Conservation (phyloP, 352 stramenopile genomes). For the Globisporangium barbulae region DNA sequence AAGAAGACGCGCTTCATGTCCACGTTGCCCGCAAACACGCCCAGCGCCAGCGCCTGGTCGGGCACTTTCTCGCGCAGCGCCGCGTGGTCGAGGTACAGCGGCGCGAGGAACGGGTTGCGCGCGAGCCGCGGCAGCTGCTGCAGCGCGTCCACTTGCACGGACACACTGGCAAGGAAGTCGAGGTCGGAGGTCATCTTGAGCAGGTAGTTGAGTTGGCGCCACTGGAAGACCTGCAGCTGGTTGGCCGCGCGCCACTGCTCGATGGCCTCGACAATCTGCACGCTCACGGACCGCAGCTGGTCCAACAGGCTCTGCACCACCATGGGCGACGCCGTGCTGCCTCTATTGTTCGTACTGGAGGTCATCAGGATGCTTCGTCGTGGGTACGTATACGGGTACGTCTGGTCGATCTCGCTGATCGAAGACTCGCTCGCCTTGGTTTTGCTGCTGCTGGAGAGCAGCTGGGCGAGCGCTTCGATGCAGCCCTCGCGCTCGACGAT, state of each 20-base stretch:
- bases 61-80: constrained; percentile 29
- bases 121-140: constrained; percentile 37
- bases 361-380: constrained; percentile 4
- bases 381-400: constrained; percentile 25
- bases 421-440: background rate
- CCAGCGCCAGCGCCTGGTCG: constrained; percentile 27
- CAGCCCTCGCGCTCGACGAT: constrained; percentile 83
- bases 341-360: background rate
- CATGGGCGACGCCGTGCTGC: constrained; percentile 37
- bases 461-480: constrained; percentile 64
- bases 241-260: constrained; percentile 41
- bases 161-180: constrained; percentile 42
- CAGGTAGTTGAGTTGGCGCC: constrained; percentile 75
- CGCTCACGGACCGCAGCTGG: constrained; percentile 55
- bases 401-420: constrained; percentile 11
- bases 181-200: constrained; percentile 74
- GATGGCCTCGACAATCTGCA: constrained; percentile 72
- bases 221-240: constrained; percentile 50
- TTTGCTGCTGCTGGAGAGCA: constrained; percentile 24
- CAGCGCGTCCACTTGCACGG: constrained; percentile 35
- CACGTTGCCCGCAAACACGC: constrained; percentile 45
- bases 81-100: constrained; percentile 56
- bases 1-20: constrained; percentile 57
- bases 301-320: constrained; percentile 64
- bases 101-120: constrained; percentile 65